These are phyloP conservation scores for Diplosphaera chodatii DNA, from an alignment of 139 green algal genomes.

Conservation along the genomic window DNA sequence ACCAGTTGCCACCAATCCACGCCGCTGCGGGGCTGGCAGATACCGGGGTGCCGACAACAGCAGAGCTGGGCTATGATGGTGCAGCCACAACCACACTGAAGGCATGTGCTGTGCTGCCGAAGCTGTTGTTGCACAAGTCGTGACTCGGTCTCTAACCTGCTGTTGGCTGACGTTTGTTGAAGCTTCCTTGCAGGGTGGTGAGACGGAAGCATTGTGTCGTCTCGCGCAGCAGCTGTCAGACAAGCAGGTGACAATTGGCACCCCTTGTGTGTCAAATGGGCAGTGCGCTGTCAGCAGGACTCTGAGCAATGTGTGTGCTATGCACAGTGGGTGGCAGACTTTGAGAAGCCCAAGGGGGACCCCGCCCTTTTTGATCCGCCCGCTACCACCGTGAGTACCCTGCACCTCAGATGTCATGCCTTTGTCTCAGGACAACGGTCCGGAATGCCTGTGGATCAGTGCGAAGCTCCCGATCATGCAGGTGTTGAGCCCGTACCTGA, in stretches of 20 bases:
- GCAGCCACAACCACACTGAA: constrained; percentile 50
- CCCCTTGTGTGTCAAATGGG: no score
- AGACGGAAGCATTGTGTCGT: constrained; percentile 52
- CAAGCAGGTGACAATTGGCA: constrained; percentile 6
- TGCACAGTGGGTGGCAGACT: constrained; percentile 61
- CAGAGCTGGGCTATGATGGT: constrained; percentile 53
- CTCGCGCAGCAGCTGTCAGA: constrained; percentile 51
- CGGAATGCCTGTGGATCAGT: no score
- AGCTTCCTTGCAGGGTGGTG: no score
- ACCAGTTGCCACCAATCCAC: constrained; percentile 29
- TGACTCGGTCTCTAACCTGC: no score
- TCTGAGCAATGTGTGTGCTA: not conserved
- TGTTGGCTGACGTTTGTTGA: no score
- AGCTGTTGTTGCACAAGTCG: no score
- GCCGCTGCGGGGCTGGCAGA: constrained; percentile 1
- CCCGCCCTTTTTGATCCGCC: constrained; percentile 51
- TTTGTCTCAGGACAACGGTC: no score
- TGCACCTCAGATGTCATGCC: no score
- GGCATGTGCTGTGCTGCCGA: constrained; percentile 16
- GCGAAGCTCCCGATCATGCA: no score
- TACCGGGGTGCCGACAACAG: constrained; percentile 47
- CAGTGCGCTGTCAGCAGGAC: no score
- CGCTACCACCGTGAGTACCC: not conserved
- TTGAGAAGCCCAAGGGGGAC: constrained; percentile 87
- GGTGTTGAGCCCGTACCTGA: constrained; percentile 85